Base-by-base conservation (phyloP, 768 basidiomycete genomes). In the Albatrellus ellisii region DNA sequence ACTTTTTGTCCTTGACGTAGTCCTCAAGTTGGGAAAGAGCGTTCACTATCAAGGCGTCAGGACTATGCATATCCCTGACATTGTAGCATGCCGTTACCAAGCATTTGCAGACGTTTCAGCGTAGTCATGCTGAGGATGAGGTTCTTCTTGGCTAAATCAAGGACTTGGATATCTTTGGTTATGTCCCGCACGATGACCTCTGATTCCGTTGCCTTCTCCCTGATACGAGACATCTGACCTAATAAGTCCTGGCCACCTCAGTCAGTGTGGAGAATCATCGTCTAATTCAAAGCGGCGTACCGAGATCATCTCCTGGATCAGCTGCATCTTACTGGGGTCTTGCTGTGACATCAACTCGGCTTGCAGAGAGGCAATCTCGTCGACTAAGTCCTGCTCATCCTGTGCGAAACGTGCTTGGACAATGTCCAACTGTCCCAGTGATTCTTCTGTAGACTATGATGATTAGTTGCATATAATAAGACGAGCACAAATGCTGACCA, bases 161-260 rank as follows among this genome's bases (percentile, higher is more conserved):
- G 69, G 4, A 83, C 75, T 57, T 97, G 92, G 36, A 99, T 98
- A 59, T 99, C 95, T 50, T 86, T 83, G 2, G 95, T 99, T 50
- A 98, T 95, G 51, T 88, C 79, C 41, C 84, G 73, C 20, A 98
- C 95, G 36, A 98, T 88, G 1, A 90, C 90, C 54, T 98, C 95
- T 2, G 89, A 91, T 57, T 99, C 95, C 1, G 89, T 86, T 0
- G 94, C 91, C 56, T 97, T 97, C 62, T 97, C 91, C 33, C 90
- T 75, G 50, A 98, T 95, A 43, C 84, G 82, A 27, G 84, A 91
- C 77, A 97, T 94, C 64, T 98, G 94, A 21, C 83, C 79, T 36
- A 98, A 71, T 12, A 98, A 69, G 55, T 95, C 91, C 92, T 97
- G 54, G 14, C 14, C 18, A 28, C 39, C 41, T 25, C 28, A 9